Percentiles rank a stretch among this genome's conserved stretches.
Evolutionary conservation across 192 early-diverging fungal genomes (phyloP).

Genomic region (Ambispora gerdemannii): DNA sequence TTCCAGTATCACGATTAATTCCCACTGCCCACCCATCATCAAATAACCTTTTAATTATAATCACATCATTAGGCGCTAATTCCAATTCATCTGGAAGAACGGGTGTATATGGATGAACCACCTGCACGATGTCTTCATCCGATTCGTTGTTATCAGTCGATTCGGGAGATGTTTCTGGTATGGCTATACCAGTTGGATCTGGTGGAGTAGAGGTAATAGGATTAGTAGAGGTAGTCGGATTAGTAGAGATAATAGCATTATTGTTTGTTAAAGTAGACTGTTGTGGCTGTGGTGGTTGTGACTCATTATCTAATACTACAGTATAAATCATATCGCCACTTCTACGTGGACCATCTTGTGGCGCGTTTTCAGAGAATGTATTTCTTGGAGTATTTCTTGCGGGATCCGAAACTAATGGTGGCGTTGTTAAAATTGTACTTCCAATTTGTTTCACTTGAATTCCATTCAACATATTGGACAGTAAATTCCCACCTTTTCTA

Average conservation of each 20-base stretch:
- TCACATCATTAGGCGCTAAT: constrained; percentile 66
- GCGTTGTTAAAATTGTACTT: too few relatives aligned
- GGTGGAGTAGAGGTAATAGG: background rate
- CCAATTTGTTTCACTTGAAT: too few relatives aligned
- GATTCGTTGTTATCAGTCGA: background rate
- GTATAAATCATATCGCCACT: too few relatives aligned
- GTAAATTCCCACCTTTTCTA: too few relatives aligned
- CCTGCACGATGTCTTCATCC: background rate
- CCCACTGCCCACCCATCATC: constrained; percentile 93
- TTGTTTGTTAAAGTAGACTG: background rate
- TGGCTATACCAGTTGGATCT: background rate
- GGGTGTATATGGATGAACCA: constrained; percentile 56
- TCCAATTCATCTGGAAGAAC: constrained; percentile 75
- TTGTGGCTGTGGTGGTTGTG: background rate
- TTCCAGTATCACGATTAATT: constrained; percentile 64
- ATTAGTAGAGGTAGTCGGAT: background rate
- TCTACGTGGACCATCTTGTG: too few relatives aligned
- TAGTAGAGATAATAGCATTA: background rate
- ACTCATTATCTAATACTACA: background rate
- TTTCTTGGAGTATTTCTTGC: too few relatives aligned
- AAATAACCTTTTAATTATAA: constrained; percentile 68
- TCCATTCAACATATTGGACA: too few relatives aligned
- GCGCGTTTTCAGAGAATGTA: too few relatives aligned
- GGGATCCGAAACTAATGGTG: too few relatives aligned
- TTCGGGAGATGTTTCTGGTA: background rate